phyloP scores from a whole-genome alignment of 352 stramenopile genomes.

The Phytophthora boehmeriae region DNA sequence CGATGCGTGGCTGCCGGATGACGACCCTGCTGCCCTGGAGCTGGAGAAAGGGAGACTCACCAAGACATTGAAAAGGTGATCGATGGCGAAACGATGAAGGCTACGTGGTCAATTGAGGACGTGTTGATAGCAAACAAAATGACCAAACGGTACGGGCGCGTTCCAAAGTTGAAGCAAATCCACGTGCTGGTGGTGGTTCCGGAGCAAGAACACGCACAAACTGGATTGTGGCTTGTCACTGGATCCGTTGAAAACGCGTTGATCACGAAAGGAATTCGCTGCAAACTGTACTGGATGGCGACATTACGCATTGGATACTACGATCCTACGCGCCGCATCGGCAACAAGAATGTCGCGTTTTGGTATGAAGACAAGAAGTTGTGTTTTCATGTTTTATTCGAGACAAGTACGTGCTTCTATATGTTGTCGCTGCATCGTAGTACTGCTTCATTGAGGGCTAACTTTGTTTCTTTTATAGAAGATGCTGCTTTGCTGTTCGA shows the following conservation, averaged over 20 bases:
- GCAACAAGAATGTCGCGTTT: constrained; percentile 8
- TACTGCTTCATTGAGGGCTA: neutral
- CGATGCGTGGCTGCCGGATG: neutral
- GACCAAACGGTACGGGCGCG: neutral
- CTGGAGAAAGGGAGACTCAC: too few relatives aligned
- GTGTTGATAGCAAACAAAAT: neutral
- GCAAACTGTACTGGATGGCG: constrained; percentile 12
- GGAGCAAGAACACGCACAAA: neutral
- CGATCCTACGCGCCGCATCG: constrained; percentile 3
- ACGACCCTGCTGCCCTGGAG: too few relatives aligned
- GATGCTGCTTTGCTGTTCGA: constrained; percentile 1
- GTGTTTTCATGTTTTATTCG: constrained; percentile 6
- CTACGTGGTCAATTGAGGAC: neutral
- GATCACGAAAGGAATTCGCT: constrained; percentile 13
- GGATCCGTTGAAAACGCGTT: constrained; percentile 15
- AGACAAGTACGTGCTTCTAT: neutral
- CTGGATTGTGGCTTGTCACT: constrained; percentile 17
- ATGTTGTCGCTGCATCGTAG: neutral
- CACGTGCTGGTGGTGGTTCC: neutral
- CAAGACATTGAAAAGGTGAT: too few relatives aligned
- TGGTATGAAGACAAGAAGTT: constrained; percentile 16
- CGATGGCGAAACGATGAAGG: too few relatives aligned
- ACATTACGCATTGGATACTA: constrained; percentile 13
- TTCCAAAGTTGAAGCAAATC: neutral
- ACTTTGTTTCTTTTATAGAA: neutral